phyloP scores from a whole-genome alignment of 2,329 filamentous ascomycete species.

The Dryadomyces quercivorus region DNA sequence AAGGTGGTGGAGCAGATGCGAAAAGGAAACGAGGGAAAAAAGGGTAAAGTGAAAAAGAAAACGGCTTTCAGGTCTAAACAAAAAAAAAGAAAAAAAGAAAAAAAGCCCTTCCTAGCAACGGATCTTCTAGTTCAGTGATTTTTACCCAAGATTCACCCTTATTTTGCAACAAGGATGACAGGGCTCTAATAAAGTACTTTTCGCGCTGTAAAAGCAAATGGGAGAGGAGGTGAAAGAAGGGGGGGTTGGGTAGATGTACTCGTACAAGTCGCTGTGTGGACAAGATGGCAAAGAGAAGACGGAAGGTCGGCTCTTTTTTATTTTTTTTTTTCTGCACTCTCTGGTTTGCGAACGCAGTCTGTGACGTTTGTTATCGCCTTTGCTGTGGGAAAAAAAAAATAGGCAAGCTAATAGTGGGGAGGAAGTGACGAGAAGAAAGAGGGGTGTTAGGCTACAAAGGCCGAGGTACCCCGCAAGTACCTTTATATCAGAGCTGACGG shows the following conservation, averaged over 20 bases:
- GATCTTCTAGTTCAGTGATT: neutral
- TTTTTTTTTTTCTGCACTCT: neutral
- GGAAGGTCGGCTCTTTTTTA: neutral
- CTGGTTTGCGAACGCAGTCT: neutral
- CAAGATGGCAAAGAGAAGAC: neutral
- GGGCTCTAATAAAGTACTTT: neutral
- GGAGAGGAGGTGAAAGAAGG: no score
- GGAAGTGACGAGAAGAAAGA: slow-evolving; percentile 1
- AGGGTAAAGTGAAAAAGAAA: neutral
- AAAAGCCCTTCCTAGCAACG: neutral
- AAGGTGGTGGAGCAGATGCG: neutral
- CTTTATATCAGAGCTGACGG: neutral
- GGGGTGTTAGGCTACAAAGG: neutral
- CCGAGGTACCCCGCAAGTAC: neutral
- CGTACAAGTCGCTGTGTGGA: neutral
- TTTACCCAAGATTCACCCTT: neutral
- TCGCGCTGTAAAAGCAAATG: neutral
- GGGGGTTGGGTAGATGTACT: no score
- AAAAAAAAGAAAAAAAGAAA: neutral
- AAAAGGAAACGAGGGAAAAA: neutral
- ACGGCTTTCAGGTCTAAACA: neutral
- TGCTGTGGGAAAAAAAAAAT: neutral
- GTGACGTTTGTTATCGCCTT: neutral
- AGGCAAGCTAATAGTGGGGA: slow-evolving; percentile 1
- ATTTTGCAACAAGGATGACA: neutral